A percentile compares a stretch with the other conserved stretches of the same genome.
Evolutionary conservation across 2,329 filamentous ascomycete species (phyloP).

Genomic region (Ceratocystis huliohia): DNA sequence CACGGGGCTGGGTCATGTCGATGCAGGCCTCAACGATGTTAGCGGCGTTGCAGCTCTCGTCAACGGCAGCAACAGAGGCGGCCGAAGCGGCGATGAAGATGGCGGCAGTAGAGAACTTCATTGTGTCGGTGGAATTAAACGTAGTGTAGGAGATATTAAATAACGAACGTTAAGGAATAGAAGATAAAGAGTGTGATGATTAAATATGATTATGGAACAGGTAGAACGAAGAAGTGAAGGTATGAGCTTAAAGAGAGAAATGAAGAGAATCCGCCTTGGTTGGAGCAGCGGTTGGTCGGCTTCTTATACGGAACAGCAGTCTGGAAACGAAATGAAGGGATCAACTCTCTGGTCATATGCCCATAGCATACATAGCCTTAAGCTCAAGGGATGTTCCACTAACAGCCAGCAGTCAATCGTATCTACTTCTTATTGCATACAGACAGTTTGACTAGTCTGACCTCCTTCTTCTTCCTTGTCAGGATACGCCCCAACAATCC

Average conservation of each 20-base stretch:
- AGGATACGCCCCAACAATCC: not conserved
- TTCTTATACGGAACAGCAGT: not conserved
- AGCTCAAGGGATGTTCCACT: not conserved
- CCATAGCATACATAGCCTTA: too few relatives aligned
- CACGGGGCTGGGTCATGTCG: constrained; percentile 30
- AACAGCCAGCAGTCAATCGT: not conserved
- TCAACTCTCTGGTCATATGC: not conserved
- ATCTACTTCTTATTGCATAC: not conserved
- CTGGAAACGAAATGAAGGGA: constrained; percentile 2
- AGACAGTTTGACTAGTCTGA: not conserved
- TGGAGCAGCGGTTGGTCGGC: not conserved
- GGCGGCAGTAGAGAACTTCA: constrained; percentile 36
- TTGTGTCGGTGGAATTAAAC: constrained; percentile 25
- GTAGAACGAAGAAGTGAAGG: not conserved
- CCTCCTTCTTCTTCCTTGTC: not conserved
- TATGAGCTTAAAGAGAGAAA: not conserved
- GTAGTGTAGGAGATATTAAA: constrained; percentile 14
- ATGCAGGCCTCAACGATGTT: constrained; percentile 38
- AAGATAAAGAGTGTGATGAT: not conserved
- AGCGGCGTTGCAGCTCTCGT: constrained; percentile 32
- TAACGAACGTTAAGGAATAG: too few relatives aligned
- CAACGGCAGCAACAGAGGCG: constrained; percentile 26
- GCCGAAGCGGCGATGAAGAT: constrained; percentile 30
- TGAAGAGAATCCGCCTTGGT: not conserved
- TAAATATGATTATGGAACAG: not conserved